These are phyloP conservation scores for Diplodia scrobiculata DNA, from an alignment of 2,329 filamentous ascomycete genomes.

Conservation along the genomic window DNA sequence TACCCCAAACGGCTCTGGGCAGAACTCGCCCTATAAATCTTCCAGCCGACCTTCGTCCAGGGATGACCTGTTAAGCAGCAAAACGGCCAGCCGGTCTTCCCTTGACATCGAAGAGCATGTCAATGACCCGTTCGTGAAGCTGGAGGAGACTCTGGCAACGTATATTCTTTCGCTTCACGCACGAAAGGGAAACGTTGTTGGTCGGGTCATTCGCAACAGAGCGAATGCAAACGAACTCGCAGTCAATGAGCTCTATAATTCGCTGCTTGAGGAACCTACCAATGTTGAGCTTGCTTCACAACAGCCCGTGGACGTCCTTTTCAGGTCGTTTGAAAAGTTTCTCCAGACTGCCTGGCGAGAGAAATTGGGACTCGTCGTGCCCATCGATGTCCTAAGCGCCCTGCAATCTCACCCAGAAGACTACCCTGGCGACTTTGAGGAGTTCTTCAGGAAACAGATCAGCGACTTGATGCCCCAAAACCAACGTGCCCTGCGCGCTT, in stretches of 20 bases:
- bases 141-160: constrained; percentile 83
- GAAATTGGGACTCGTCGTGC: constrained; percentile 82
- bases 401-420: constrained; percentile 66
- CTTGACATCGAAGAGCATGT: constrained; percentile 11
- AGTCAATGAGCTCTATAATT: constrained; percentile 89
- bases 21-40: constrained; percentile 37
- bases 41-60: constrained; percentile 38
- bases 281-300: constrained; percentile 76
- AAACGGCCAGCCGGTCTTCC: constrained; percentile 4
- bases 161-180: constrained; percentile 81
- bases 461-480: constrained; percentile 60
- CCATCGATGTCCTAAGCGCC: constrained; percentile 67
- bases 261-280: constrained; percentile 77
- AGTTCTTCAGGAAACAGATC: constrained; percentile 58
- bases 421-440: constrained; percentile 70
- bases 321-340: constrained; percentile 93
- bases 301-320: constrained; percentile 77
- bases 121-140: constrained; percentile 57
- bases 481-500: constrained; percentile 74
- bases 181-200: constrained; percentile 83
- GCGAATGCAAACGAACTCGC: constrained; percentile 71
- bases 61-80: constrained; percentile 15
- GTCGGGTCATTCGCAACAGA: constrained; percentile 71
- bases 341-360: constrained; percentile 84
- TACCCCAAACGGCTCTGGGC: constrained; percentile 35